Base-by-base conservation (phyloP, 768 basidiomycete species). In the Clavulina sp. region DNA sequence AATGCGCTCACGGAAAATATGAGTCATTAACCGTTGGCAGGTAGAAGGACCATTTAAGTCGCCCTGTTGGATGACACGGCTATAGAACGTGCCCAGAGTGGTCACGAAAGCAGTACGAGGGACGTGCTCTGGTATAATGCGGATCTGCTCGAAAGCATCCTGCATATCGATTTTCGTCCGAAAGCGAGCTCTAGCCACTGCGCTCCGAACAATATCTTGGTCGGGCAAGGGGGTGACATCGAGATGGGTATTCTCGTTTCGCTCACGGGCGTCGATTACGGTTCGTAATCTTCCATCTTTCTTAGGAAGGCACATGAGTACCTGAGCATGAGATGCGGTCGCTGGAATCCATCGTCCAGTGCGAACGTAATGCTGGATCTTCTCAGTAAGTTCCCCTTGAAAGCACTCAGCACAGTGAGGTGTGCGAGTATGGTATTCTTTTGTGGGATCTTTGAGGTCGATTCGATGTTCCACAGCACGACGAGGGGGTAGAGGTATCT, bases 11-110 rank as follows among this genome's bases (percentile, higher is more conserved):
- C 61, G 53, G 43, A 75, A 70, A n/a, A 73, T 62, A 2, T 52
- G 28, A 0, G 62, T 71, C 66, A 73, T 72, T 0, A 74, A 54
- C 0, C 63, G 38, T 50, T 75, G 73, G 50, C 71, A 75, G 0
- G 71, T 75, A 0, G 69, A 60, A 0, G 68, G 70, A 0, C 67
- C 66, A 54, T 75, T 73, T 41, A 68, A 70, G 49, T 74, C 66
- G 0, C 70, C 70, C 40, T 68, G 66, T 51, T 69, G 73, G 64
- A 70, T 66, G 1, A 68, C 66, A 2, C 58, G 52, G 23, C 69
- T 70, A 1, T 68, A 29, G 52, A 66, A 69, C 0, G 66, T 69
- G 0, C 72, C 70, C 30, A 60, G 58, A 0, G 63, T 59, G 0
- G 67, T 74, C 0, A 67, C 59, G 1, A 74, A 69, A 0, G 52